Percentiles rank a stretch among this genome's conserved stretches.
These are phyloP conservation scores for Trichoderma harzianum DNA, from an alignment of 2,329 filamentous ascomycete genomes.

Conservation along the genomic window DNA sequence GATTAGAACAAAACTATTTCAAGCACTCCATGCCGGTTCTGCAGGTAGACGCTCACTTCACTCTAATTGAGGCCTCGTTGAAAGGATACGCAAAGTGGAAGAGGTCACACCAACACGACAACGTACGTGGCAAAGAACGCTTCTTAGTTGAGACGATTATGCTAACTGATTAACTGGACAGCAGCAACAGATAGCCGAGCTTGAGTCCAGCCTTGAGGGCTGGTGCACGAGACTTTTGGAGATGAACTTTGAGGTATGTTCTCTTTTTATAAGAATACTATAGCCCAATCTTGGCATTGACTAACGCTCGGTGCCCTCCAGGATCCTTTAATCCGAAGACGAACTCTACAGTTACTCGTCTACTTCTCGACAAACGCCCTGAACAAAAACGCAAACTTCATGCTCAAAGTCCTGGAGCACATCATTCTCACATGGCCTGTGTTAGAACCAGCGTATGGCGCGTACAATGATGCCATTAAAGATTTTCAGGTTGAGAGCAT, in stretches of 20 bases:
- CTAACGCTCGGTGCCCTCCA: conserved; percentile 26
- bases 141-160: background rate
- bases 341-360: conserved; percentile 76
- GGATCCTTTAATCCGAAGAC: conserved; percentile 80
- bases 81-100: conserved; percentile 87
- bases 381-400: conserved; percentile 73
- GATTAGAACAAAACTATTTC: conserved; percentile 54
- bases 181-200: conserved; percentile 52
- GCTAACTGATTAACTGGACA: conserved; percentile 31
- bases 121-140: conserved; percentile 26
- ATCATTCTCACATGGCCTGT: conserved; percentile 80
- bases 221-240: conserved; percentile 72
- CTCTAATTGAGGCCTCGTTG: conserved; percentile 81
- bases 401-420: conserved; percentile 85
- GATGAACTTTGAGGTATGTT: conserved; percentile 61
- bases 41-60: conserved; percentile 82
- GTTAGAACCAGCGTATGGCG: conserved; percentile 64
- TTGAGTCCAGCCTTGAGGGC: conserved; percentile 63
- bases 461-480: conserved; percentile 85
- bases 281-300: background rate
- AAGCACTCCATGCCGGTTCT: conserved; percentile 72
- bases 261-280: background rate
- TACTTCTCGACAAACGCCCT: conserved; percentile 80
- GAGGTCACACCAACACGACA: conserved; percentile 28
- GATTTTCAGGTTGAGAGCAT: conserved; percentile 82